These are phyloP conservation scores for Rauvolfia tetraphylla DNA, from an alignment of 257 asterid genomes.

Conservation along the genomic window DNA sequence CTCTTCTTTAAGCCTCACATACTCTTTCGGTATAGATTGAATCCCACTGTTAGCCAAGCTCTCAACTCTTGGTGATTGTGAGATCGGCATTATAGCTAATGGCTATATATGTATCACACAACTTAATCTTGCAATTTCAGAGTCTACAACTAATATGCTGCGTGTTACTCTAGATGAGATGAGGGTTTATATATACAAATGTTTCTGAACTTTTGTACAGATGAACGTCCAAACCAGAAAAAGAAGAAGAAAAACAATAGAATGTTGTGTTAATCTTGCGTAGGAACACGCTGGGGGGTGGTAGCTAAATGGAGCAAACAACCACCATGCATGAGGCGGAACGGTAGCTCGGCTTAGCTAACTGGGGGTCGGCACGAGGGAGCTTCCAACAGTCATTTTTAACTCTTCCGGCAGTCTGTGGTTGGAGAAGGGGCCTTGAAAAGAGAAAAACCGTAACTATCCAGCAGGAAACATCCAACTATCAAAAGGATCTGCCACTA, in stretches of 20 bases:
- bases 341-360: neutral
- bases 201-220: neutral
- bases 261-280: neutral
- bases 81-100: constrained; percentile 15
- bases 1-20: constrained; percentile 68
- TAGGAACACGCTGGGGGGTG: no score
- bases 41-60: constrained; percentile 56
- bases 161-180: neutral
- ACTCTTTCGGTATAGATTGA: constrained; percentile 65
- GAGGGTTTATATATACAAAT: neutral
- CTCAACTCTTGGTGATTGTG: constrained; percentile 46
- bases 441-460: no score
- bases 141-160: neutral
- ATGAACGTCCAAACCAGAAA: neutral
- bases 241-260: no score
- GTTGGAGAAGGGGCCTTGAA: neutral
- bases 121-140: no score
- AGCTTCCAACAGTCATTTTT: neutral
- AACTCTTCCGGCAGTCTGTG: neutral
- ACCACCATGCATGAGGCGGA: neutral
- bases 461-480: no score
- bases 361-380: constrained; percentile 13
- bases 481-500: no score
- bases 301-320: no score
- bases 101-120: neutral